Evolutionary conservation across 805 yeast species (phyloP), one percentile per base, ranked within the genome.

Genomic region (Lachancea sp.): DNA sequence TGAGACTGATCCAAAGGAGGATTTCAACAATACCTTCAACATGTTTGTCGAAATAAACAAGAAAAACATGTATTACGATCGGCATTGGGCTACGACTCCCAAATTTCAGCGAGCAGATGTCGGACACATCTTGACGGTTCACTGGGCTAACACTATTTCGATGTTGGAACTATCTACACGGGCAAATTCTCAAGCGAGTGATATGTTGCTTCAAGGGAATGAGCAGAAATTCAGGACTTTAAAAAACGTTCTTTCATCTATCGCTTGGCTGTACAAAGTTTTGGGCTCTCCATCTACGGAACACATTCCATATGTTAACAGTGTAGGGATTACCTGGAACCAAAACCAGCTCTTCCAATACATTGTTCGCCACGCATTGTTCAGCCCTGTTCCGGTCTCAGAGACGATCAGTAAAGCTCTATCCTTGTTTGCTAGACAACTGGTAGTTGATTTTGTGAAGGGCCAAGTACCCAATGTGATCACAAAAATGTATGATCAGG

Each of bases 161-260:
- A 74, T 78, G 70, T 59, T 70, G 28, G 89, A 83, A 50, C 72
- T 80, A 17, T 51, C 80, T 0, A 67, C 78, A 1, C 68, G 89
- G 53, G 54, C 71, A n/a, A 70, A 71, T 31, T 49, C 52, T 11
- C 51, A 59, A 8, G 53, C 71, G 3, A 59, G 63, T 21, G 41
- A 40, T 1, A 54, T 55, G 2, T 63, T 67, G 38, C 45, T 65
- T 32, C 45, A 51, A 11, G 64, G 58, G n/a, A 61, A 66, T 23
- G 66, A 63, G 42, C 72, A 68, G 46, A 59, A 67, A 22, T 67
- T 60, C 49, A 62, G 58, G 42, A 52, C 70, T 0, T 46, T 73
- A 40, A 52, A 56, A 34, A 55, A 65, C 19, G 38, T 58, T 5
- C 42, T 58, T 23, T 43, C 52, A 1, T 54, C 54, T n/a, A 55